These are phyloP conservation scores for Kwoniella shandongensis DNA, from an alignment of 768 basidiomycete genomes.

Conservation along the genomic window DNA sequence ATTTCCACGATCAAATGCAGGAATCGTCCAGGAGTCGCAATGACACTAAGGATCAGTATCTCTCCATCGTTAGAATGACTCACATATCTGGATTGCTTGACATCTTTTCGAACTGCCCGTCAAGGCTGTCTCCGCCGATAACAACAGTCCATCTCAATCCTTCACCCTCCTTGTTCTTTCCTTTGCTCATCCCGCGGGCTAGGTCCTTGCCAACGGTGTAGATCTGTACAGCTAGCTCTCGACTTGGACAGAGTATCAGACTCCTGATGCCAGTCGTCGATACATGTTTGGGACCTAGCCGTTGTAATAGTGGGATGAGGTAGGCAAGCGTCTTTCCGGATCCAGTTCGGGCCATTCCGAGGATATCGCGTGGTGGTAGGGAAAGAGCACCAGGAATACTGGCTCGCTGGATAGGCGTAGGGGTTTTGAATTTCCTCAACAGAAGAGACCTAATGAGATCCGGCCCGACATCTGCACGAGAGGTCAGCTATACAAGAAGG, in stretches of 20 bases:
- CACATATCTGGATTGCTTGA: slow-evolving; percentile 92
- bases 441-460: slow-evolving; percentile 61
- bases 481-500: neutral
- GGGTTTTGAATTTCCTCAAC: slow-evolving; percentile 88
- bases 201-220: slow-evolving; percentile 93
- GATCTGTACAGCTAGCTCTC: slow-evolving; percentile 91
- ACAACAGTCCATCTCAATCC: slow-evolving; percentile 84
- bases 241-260: slow-evolving; percentile 82
- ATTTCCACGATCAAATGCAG: slow-evolving; percentile 97
- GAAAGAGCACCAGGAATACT: slow-evolving; percentile 81
- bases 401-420: slow-evolving; percentile 92
- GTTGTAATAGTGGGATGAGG: slow-evolving; percentile 84
- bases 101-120: slow-evolving; percentile 95
- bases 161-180: slow-evolving; percentile 56
- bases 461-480: slow-evolving; percentile 28
- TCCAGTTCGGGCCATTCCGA: slow-evolving; percentile 97
- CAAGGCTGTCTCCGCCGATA: slow-evolving; percentile 91
- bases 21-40: slow-evolving; percentile 95
- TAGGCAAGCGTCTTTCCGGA: slow-evolving; percentile 97
- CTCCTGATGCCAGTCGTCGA: slow-evolving; percentile 79
- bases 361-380: slow-evolving; percentile 83
- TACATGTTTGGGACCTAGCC: slow-evolving; percentile 76
- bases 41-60: slow-evolving; percentile 65
- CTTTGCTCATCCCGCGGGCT: slow-evolving; percentile 70
- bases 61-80: slow-evolving; percentile 51